Evolutionary conservation across 345 rosid species (phyloP).

Genomic region (Euphorbia lathyris): DNA sequence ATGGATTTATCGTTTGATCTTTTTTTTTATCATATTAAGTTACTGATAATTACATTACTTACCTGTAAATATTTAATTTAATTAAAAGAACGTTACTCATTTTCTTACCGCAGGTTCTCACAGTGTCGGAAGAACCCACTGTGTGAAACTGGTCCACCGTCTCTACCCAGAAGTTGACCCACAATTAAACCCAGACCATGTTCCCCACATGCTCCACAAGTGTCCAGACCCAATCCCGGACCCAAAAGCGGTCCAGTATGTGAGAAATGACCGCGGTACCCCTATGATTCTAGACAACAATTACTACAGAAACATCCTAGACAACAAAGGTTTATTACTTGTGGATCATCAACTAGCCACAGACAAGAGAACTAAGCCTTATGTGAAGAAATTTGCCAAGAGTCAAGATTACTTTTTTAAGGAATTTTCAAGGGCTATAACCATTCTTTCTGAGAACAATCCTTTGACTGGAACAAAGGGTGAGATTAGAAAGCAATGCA

Average conservation of each 20-base stretch:
- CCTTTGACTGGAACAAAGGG: conserved; percentile 87
- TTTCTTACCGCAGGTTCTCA: conserved; percentile 55
- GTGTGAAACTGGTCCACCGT: conserved; percentile 87
- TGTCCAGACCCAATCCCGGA: conserved; percentile 96
- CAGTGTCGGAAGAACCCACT: conserved; percentile 95
- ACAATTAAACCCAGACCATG: conserved; percentile 72
- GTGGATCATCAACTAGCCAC: conserved; percentile 92
- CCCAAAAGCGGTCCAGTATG: conserved; percentile 91
- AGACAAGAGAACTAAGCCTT: conserved; percentile 82
- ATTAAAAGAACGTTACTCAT: neutral
- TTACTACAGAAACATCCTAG: conserved; percentile 89
- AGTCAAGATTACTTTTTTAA: conserved; percentile 87
- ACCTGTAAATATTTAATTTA: too few relatives aligned
- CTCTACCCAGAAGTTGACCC: conserved; percentile 88
- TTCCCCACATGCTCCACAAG: conserved; percentile 85
- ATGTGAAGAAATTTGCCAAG: conserved; percentile 94
- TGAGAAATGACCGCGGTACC: conserved; percentile 92
- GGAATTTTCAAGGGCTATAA: conserved; percentile 84
- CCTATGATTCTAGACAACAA: conserved; percentile 95
- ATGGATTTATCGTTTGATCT: too few relatives aligned
- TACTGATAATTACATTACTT: too few relatives aligned
- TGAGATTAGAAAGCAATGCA: conserved; percentile 92
- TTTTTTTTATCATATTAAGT: too few relatives aligned
- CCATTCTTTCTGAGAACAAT: conserved; percentile 84
- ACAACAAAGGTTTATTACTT: conserved; percentile 79